Percentiles rank a stretch among this genome's conserved stretches.
These are phyloP conservation scores for Beauveria medogensis DNA, from an alignment of 2,329 filamentous ascomycete species.

Conservation along the genomic window DNA sequence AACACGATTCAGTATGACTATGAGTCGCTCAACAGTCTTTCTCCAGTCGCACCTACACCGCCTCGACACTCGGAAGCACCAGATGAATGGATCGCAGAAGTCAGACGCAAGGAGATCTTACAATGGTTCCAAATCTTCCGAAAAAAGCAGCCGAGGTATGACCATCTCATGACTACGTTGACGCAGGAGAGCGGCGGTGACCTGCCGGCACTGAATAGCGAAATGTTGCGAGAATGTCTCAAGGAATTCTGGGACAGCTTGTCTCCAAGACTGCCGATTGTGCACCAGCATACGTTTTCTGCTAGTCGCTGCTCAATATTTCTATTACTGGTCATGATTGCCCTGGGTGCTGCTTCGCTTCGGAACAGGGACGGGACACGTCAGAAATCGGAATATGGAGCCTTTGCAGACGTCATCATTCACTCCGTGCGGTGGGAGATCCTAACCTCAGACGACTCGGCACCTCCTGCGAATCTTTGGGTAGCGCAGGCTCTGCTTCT, in stretches of 20 bases:
- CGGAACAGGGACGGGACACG: constrained; percentile 54
- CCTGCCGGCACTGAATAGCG: constrained; percentile 51
- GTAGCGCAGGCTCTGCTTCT: constrained; percentile 78
- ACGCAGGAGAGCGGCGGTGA: constrained; percentile 35
- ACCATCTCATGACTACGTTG: constrained; percentile 25
- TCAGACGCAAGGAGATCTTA: constrained; percentile 37
- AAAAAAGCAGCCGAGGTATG: constrained; percentile 33
- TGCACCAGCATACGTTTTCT: constrained; percentile 82
- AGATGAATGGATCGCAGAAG: constrained; percentile 37
- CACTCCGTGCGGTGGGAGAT: constrained; percentile 74
- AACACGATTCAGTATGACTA: constrained; percentile 44
- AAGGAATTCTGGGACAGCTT: constrained; percentile 84
- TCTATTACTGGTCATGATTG: constrained; percentile 73
- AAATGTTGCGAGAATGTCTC: constrained; percentile 79
- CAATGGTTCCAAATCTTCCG: constrained; percentile 35
- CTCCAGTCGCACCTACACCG: constrained; percentile 36
- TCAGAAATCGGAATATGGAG: constrained; percentile 37
- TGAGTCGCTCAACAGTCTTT: constrained; percentile 39
- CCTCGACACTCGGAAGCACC: constrained; percentile 30
- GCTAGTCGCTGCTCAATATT: constrained; percentile 70
- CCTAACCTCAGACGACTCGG: constrained; percentile 71
- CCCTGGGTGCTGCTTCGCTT: constrained; percentile 73
- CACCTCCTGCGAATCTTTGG: constrained; percentile 78
- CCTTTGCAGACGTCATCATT: constrained; percentile 53
- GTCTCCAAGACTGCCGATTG: constrained; percentile 76